These are phyloP conservation scores for Ascomycota sp. DNA, from an alignment of 2,329 filamentous ascomycete species.

Conservation along the genomic window DNA sequence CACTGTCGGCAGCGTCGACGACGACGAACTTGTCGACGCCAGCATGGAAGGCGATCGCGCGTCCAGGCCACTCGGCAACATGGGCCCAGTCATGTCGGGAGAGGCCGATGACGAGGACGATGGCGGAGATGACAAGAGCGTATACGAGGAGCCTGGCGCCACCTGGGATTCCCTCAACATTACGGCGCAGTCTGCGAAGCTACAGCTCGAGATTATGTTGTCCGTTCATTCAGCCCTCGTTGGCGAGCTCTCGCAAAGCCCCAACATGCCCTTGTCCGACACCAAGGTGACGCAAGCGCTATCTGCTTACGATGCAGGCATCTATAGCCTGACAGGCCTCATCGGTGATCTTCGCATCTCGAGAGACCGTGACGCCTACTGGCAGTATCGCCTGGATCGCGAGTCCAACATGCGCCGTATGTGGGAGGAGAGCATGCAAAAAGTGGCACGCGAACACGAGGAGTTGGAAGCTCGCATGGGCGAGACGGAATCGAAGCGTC, in stretches of 20 bases:
- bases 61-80: constrained; percentile 16
- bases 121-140: constrained; percentile 53
- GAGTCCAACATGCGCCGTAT: constrained; percentile 82
- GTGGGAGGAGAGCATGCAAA: constrained; percentile 99
- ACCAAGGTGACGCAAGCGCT: constrained; percentile 58
- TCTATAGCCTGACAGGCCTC: constrained; percentile 67
- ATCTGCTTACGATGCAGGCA: constrained; percentile 70
- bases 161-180: constrained; percentile 94
- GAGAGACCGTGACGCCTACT: constrained; percentile 83
- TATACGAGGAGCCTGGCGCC: constrained; percentile 48
- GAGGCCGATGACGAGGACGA: constrained; percentile 47
- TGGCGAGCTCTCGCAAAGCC: constrained; percentile 43
- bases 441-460: constrained; percentile 88
- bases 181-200: constrained; percentile 79
- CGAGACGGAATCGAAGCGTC: constrained; percentile 77
- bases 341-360: constrained; percentile 82
- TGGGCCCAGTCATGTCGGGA: constrained; percentile 13
- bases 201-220: constrained; percentile 79
- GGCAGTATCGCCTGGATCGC: constrained; percentile 85
- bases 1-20: constrained; percentile 27
- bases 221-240: constrained; percentile 71
- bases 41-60: constrained; percentile 21
- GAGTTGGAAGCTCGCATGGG: constrained; percentile 71
- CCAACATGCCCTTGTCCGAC: constrained; percentile 54
- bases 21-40: constrained; percentile 30